A percentile compares a stretch with the other conserved stretches of the same genome.
phyloP scores from a whole-genome alignment of 2,329 filamentous ascomycete species.

The Pseudocercospora eumusae region DNA sequence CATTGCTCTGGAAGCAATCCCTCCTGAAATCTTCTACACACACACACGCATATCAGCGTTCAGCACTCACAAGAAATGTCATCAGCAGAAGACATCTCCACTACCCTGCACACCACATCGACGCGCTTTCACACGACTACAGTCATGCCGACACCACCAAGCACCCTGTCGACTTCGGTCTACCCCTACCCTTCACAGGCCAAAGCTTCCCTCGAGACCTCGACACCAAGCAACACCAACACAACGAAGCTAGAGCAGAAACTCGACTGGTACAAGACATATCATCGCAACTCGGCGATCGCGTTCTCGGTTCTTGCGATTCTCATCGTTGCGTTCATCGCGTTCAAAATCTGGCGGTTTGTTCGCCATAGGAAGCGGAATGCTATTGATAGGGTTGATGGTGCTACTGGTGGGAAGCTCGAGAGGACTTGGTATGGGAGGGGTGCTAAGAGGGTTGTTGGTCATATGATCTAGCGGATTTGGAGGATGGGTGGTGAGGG shows the following conservation, averaged over 20 bases:
- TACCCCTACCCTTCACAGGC: constrained; percentile 4
- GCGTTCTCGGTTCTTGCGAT: constrained; percentile 12
- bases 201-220: not conserved
- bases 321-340: constrained; percentile 8
- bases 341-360: constrained; percentile 16
- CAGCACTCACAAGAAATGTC: not conserved
- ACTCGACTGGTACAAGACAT: constrained; percentile 11
- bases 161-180: not conserved
- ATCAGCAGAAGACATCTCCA: not conserved
- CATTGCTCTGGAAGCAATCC: constrained; percentile 4
- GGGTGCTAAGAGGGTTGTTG: not conserved
- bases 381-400: not conserved
- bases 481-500: too few species aligned
- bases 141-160: not conserved
- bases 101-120: not conserved
- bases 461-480: not conserved
- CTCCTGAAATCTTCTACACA: not conserved
- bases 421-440: constrained; percentile 6
- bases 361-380: constrained; percentile 8
- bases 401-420: not conserved
- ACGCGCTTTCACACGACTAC: not conserved
- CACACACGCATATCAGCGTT: not conserved
- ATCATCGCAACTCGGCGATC: constrained; percentile 16
- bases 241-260: constrained; percentile 6
- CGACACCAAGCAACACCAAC: constrained; percentile 4